Evolutionary conservation across 2,329 filamentous ascomycete genomes (phyloP).

Genomic region (Ophiostoma sp.): DNA sequence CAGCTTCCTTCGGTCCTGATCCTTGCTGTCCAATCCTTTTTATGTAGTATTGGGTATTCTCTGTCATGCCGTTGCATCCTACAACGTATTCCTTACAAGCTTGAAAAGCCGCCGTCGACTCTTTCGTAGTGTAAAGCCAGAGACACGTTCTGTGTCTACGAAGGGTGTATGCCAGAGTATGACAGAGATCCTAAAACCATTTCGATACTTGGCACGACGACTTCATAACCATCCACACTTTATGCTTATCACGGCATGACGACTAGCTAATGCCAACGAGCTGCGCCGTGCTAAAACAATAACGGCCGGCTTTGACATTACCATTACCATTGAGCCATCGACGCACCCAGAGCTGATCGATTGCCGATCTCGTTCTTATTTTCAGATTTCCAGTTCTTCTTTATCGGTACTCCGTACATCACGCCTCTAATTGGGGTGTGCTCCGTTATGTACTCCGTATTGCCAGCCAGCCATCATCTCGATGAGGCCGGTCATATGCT

Average conservation of each 20-base stretch:
- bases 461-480: background rate
- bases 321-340: too few species aligned
- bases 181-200: background rate
- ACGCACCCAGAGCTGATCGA: slow-evolving; percentile 9
- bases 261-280: too few species aligned
- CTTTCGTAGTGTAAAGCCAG: too few species aligned
- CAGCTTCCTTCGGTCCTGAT: too few species aligned
- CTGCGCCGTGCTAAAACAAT: background rate
- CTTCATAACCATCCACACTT: background rate
- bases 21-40: too few species aligned
- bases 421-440: background rate
- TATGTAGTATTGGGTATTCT: too few species aligned
- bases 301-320: background rate
- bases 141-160: too few species aligned
- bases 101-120: too few species aligned
- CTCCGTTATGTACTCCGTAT: background rate
- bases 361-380: slow-evolving; percentile 4
- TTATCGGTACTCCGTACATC: background rate
- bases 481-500: background rate
- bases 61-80: too few species aligned
- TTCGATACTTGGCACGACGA: background rate
- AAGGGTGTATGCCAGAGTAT: too few species aligned
- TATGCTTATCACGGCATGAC: background rate
- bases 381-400: background rate
- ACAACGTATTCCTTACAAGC: too few species aligned